Evolutionary conservation across 352 stramenopile genomes (phyloP), one percentile per base, ranked within the genome.

Genomic region (Globisporangium spiculum): DNA sequence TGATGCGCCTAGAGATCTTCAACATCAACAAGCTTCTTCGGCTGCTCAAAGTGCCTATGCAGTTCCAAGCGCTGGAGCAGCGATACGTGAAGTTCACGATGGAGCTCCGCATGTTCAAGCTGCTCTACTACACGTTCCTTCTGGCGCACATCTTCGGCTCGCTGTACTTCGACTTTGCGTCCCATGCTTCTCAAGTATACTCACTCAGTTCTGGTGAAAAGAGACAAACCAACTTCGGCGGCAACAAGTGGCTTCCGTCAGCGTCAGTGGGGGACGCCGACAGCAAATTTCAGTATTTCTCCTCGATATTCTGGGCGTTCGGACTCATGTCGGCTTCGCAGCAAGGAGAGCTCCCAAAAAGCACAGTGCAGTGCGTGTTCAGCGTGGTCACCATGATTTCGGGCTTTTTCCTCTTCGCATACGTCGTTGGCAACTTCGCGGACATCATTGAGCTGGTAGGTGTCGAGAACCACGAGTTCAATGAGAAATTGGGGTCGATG

Each of bases 11-110:
- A 27, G 81, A 87, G 22, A 57, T 72, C 6, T 66, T 86, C 22
- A 84, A 88, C 61, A 73, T 88, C 60, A 88, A 85, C 69, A 88
- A 88, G 56, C 53, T 88, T 3, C 12, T 83, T 7, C 73, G 79
- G 9, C 56, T 85, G 2, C 69, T 85, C 10, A 88, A 88, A 63
- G 77, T 88, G 22, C 76, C 79, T 12, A 65, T 52, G 0, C 79
- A 85, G 63, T 55, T 88, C 9, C 70, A 70, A 8, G 69, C 74
- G 14, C 65, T 88, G 10, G 77, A 88, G 54, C 76, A 78, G 66
- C 75, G 77, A 12, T 84, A 79, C 50, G 59, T 85, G 30, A 84
- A 75, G 41, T 70, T 75, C 14, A 75, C 73, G 10, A 80, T 77
- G 18, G 77, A 88, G 27, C 60, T 88, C 10, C 68, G 80, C 0